Conservation (phyloP, 2,329 filamentous ascomycete genomes). For the Neurospora sp. region DNA sequence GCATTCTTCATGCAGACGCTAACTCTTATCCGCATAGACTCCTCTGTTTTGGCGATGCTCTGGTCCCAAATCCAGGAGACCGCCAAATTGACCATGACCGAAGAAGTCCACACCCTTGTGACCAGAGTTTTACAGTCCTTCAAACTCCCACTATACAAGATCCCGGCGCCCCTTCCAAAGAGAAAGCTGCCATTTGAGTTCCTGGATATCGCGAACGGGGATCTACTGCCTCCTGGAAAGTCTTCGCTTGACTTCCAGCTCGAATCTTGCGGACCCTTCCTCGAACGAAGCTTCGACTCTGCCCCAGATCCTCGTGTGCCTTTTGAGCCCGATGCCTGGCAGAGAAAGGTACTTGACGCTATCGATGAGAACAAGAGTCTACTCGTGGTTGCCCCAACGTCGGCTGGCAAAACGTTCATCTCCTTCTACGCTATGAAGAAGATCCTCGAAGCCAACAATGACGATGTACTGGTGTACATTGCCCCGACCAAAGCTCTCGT, state of each 20-base stretch:
- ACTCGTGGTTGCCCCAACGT: constrained; percentile 68
- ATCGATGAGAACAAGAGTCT: constrained; percentile 61
- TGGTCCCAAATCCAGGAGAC: constrained; percentile 9
- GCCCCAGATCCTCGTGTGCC: constrained; percentile 54
- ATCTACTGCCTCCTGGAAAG: not conserved
- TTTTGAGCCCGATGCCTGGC: constrained; percentile 70
- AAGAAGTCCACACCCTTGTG: constrained; percentile 6
- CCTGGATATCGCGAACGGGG: not conserved
- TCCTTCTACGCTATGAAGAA: constrained; percentile 78
- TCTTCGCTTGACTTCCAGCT: constrained; percentile 50
- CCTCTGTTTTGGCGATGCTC: constrained; percentile 11
- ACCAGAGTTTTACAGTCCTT: constrained; percentile 8
- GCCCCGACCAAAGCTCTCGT: constrained; percentile 75
- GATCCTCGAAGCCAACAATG: constrained; percentile 55
- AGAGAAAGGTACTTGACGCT: constrained; percentile 60
- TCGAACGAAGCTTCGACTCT: constrained; percentile 65
- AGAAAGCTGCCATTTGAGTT: constrained; percentile 5
- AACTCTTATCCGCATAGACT: not conserved
- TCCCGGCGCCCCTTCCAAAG: not conserved
- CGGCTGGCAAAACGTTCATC: constrained; percentile 75
- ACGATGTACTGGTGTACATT: constrained; percentile 66
- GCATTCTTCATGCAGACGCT: not conserved
- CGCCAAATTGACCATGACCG: constrained; percentile 1
- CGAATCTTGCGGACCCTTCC: constrained; percentile 58
- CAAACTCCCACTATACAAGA: constrained; percentile 4